A percentile compares a stretch with the other conserved stretches of the same genome.
phyloP scores from a whole-genome alignment of 495 filamentous ascomycete genomes.

The Platismatia glauca region DNA sequence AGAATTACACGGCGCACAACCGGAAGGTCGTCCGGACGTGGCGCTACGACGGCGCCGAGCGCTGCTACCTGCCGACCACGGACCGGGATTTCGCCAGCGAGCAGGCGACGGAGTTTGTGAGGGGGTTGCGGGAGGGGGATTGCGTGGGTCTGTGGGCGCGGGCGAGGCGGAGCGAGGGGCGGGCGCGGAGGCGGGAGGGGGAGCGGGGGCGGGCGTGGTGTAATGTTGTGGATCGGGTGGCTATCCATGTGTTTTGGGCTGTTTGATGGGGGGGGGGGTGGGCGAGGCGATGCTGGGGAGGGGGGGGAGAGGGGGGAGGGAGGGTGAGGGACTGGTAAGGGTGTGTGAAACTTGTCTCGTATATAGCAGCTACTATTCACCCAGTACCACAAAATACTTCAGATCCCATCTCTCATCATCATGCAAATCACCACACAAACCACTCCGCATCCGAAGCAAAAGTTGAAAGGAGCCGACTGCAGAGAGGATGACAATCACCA shows the following conservation, averaged over 20 bases:
- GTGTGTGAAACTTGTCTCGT: no score
- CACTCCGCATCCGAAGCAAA: slow-evolving; percentile 25
- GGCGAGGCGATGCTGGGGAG: no score
- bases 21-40: slow-evolving; percentile 7
- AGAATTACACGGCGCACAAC: slow-evolving; percentile 5
- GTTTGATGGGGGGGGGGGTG: neutral
- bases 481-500: slow-evolving; percentile 27
- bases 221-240: slow-evolving; percentile 14
- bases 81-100: slow-evolving; percentile 5
- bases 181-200: neutral
- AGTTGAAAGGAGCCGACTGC: slow-evolving; percentile 22
- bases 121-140: slow-evolving; percentile 6
- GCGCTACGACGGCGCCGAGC: slow-evolving; percentile 6
- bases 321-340: no score
- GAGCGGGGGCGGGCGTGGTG: neutral
- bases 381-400: no score
- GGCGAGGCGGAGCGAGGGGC: neutral
- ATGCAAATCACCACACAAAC: no score
- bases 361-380: no score
- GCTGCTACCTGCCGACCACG: neutral
- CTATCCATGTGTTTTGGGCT: slow-evolving; percentile 18
- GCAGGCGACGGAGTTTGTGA: neutral
- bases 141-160: slow-evolving; percentile 8
- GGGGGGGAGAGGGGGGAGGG: no score
- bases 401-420: no score